A percentile compares a stretch with the other conserved stretches of the same genome.
Evolutionary conservation across 2,329 filamentous ascomycete species (phyloP).

Genomic region (Diaporthe sp.): DNA sequence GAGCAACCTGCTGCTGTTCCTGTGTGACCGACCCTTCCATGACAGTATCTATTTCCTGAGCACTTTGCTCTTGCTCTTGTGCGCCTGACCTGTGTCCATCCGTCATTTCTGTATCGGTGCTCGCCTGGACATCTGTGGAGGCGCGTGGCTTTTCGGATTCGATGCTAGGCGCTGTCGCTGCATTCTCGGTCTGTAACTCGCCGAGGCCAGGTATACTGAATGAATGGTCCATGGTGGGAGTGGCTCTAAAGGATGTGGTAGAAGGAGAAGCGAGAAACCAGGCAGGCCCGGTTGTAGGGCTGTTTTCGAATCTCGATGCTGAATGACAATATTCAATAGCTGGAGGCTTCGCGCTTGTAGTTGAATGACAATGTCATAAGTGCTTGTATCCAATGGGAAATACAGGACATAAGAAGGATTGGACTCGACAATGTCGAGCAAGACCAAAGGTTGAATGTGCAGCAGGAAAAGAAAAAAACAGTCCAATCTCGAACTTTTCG

Average conservation of each 20-base stretch:
- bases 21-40: not conserved
- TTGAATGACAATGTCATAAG: not conserved
- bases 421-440: not conserved
- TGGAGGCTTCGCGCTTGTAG: not conserved
- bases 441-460: not conserved
- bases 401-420: not conserved
- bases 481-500: constrained; percentile 23
- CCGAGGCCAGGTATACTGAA: constrained; percentile 51
- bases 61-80: not conserved
- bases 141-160: constrained; percentile 41
- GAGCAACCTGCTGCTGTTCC: not conserved
- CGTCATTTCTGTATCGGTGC: constrained; percentile 20
- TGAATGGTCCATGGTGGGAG: constrained; percentile 30
- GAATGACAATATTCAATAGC: not conserved
- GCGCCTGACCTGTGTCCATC: not conserved
- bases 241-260: not conserved
- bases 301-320: not conserved
- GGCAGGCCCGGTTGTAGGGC: not conserved
- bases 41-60: not conserved
- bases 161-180: constrained; percentile 43
- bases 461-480: constrained; percentile 27
- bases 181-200: constrained; percentile 46
- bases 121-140: constrained; percentile 38
- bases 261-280: not conserved
- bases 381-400: not conserved